Conservation (phyloP, 2,329 filamentous ascomycete genomes). For the Colletotrichum paranaense region DNA sequence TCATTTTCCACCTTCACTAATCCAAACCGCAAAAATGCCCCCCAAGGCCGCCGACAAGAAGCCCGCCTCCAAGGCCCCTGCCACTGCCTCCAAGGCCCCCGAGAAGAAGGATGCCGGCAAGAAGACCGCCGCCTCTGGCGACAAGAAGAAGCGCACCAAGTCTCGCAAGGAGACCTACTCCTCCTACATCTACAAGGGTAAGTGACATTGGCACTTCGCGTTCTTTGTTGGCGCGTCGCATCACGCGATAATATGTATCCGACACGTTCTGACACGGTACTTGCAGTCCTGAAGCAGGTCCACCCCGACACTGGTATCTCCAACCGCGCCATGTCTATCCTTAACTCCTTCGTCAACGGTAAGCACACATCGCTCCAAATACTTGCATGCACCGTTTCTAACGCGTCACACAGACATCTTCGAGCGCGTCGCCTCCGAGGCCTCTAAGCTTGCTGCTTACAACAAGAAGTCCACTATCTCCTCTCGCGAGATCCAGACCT, state of each 20-base stretch:
- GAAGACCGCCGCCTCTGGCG: slow-evolving; percentile 96
- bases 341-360: slow-evolving; percentile 99
- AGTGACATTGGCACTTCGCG: background rate
- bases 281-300: slow-evolving; percentile 96
- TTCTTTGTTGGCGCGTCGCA: background rate
- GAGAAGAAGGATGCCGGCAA: slow-evolving; percentile 99
- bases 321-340: slow-evolving; percentile 99
- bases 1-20: background rate
- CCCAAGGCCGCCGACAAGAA: slow-evolving; percentile 99
- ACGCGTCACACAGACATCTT: slow-evolving; percentile 82
- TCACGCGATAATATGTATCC: background rate
- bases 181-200: slow-evolving; percentile 99
- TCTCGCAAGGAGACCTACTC: slow-evolving; percentile 99
- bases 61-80: slow-evolving; percentile 96
- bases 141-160: slow-evolving; percentile 99
- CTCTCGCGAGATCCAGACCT: slow-evolving; percentile 99
- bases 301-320: slow-evolving; percentile 99
- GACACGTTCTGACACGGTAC: background rate
- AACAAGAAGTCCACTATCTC: slow-evolving; percentile 99
- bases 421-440: slow-evolving; percentile 98
- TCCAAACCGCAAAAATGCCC: slow-evolving; percentile 77
- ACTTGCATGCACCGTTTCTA: slow-evolving; percentile 36
- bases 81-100: slow-evolving; percentile 73
- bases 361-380: slow-evolving; percentile 39
- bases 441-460: slow-evolving; percentile 98